Conservation (phyloP, 768 basidiomycete genomes). For the Calocybe cyanea region DNA sequence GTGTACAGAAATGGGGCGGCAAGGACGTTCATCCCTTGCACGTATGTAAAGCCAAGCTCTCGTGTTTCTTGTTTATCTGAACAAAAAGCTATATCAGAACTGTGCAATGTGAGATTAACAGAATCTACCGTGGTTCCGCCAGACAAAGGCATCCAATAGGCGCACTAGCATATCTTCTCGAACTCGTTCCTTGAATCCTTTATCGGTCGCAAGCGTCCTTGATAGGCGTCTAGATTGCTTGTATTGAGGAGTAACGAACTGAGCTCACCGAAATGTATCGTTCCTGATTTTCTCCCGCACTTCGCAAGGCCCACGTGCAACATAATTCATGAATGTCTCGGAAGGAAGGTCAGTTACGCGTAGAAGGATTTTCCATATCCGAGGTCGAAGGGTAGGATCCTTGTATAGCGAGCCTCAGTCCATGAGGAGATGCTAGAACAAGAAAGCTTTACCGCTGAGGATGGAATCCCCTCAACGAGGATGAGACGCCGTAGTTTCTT, state of each 20-base stretch:
- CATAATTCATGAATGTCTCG: slow-evolving; percentile 72
- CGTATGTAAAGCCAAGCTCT: slow-evolving; percentile 90
- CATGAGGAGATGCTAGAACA: slow-evolving; percentile 24
- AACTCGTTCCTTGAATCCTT: slow-evolving; percentile 96
- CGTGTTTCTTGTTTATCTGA: slow-evolving; percentile 73
- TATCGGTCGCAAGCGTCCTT: slow-evolving; percentile 92
- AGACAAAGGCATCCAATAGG: slow-evolving; percentile 96
- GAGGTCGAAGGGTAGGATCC: slow-evolving; percentile 83
- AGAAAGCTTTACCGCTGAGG: slow-evolving; percentile 64
- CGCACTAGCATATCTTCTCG: slow-evolving; percentile 96
- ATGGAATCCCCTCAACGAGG: slow-evolving; percentile 88
- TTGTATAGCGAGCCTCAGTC: slow-evolving; percentile 1
- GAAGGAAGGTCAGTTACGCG: slow-evolving; percentile 77
- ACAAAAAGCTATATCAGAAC: background rate
- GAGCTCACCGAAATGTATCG: slow-evolving; percentile 83
- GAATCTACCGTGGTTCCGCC: slow-evolving; percentile 77
- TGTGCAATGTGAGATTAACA: too few relatives aligned
- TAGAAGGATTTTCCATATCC: slow-evolving; percentile 93
- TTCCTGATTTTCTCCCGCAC: slow-evolving; percentile 93
- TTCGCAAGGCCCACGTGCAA: slow-evolving; percentile 79
- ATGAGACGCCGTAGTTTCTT: slow-evolving; percentile 86
- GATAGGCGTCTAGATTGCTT: background rate
- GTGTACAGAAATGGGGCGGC: slow-evolving; percentile 97
- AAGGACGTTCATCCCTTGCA: slow-evolving; percentile 99
- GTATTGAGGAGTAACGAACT: background rate